Evolutionary conservation across 2,329 filamentous ascomycete species (phyloP).

Genomic region (Venturia asperata): DNA sequence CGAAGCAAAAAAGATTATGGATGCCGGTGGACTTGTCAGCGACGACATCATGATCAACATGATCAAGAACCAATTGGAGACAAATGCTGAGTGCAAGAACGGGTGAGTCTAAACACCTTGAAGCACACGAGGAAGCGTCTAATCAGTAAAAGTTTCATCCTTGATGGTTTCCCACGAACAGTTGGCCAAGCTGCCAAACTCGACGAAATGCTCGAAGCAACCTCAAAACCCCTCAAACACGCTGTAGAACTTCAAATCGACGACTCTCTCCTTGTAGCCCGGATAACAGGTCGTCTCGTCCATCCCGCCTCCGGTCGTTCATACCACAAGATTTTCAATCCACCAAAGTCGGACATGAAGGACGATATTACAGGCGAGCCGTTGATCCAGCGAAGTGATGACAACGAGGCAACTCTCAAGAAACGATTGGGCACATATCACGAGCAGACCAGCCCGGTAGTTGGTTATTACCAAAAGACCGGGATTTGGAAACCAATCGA

Average conservation of each 20-base stretch:
- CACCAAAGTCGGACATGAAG: slow-evolving; percentile 86
- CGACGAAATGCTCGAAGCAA: slow-evolving; percentile 77
- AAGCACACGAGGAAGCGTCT: neutral
- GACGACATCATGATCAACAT: slow-evolving; percentile 99
- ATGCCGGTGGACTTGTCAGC: slow-evolving; percentile 91
- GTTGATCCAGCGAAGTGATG: slow-evolving; percentile 89
- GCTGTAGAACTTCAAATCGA: slow-evolving; percentile 96
- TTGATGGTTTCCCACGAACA: slow-evolving; percentile 96
- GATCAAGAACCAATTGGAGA: slow-evolving; percentile 96
- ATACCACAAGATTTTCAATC: slow-evolving; percentile 99
- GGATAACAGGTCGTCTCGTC: slow-evolving; percentile 91
- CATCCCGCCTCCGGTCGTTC: slow-evolving; percentile 94
- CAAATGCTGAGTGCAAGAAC: slow-evolving; percentile 91
- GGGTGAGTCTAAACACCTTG: slow-evolving; percentile 54
- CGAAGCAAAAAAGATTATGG: slow-evolving; percentile 99
- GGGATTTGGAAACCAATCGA: slow-evolving; percentile 96
- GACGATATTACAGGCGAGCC: slow-evolving; percentile 97
- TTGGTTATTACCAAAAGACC: slow-evolving; percentile 93
- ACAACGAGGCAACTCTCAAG: slow-evolving; percentile 92
- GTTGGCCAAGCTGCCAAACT: slow-evolving; percentile 92
- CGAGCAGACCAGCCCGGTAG: slow-evolving; percentile 84
- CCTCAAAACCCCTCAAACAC: slow-evolving; percentile 82
- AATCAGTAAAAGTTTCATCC: slow-evolving; percentile 70
- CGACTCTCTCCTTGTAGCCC: slow-evolving; percentile 83
- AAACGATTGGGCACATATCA: slow-evolving; percentile 94